Evolutionary conservation across 1,284 basidiomycete genomes (phyloP).

Genomic region (Trichosporon sp.): DNA sequence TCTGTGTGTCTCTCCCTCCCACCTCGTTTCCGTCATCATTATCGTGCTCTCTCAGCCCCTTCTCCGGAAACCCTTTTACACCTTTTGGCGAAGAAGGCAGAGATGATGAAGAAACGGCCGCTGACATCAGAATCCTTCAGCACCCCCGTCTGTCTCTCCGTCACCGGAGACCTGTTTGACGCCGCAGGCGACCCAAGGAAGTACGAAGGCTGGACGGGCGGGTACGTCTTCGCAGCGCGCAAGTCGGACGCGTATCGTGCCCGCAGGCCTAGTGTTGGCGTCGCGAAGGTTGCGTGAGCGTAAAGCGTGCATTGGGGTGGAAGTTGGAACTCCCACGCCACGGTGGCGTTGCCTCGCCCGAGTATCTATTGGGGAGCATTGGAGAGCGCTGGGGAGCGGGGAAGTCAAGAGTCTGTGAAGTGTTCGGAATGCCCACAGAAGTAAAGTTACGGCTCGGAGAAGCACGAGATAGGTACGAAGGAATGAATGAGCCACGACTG

Average conservation of each 20-base stretch:
- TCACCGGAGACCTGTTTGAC: conserved; percentile 21
- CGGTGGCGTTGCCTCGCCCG: too few species aligned
- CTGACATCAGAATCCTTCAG: conserved; percentile 15
- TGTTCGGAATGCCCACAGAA: too few species aligned
- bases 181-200: conserved; percentile 32
- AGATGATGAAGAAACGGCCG: not conserved
- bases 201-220: conserved; percentile 17
- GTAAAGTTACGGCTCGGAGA: too few species aligned
- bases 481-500: too few species aligned
- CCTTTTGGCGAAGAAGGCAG: too few species aligned
- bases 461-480: too few species aligned
- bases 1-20: not conserved
- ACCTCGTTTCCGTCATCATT: too few species aligned
- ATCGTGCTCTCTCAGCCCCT: not conserved
- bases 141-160: conserved; percentile 15
- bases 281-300: not conserved
- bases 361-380: too few species aligned
- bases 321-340: too few species aligned
- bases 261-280: not conserved
- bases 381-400: too few species aligned
- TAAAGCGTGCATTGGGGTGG: too few species aligned
- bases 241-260: not conserved
- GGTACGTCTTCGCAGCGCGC: not conserved
- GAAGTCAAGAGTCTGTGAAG: too few species aligned
- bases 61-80: not conserved